Conservation (phyloP, 129 eudicot genomes). For the Arctium minus region DNA sequence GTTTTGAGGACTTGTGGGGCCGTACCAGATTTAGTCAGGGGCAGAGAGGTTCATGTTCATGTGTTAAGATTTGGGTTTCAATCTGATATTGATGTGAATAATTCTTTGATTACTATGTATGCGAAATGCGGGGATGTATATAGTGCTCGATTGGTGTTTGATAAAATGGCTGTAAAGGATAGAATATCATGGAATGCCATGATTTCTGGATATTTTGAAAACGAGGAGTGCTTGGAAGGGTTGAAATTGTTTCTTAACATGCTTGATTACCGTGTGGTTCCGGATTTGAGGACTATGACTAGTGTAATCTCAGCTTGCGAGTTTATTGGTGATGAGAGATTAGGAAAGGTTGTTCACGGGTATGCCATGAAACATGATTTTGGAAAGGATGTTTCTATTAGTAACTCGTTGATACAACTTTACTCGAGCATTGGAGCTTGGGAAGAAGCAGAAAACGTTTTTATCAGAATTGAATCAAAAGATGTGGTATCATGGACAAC, state of each 20-base stretch:
- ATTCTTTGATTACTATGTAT: slow-evolving; percentile 80
- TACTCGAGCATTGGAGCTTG: slow-evolving; percentile 56
- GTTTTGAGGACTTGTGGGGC: slow-evolving; percentile 87
- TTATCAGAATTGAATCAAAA: slow-evolving; percentile 47
- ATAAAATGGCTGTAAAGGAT: slow-evolving; percentile 68
- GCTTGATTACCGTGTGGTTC: slow-evolving; percentile 48
- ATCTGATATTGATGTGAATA: slow-evolving; percentile 55
- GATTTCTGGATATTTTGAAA: slow-evolving; percentile 81
- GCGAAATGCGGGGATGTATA: slow-evolving; percentile 63
- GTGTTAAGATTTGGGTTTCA: slow-evolving; percentile 63
- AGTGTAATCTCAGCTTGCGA: slow-evolving; percentile 88
- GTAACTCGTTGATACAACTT: slow-evolving; percentile 66
- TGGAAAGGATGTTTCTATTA: slow-evolving; percentile 54
- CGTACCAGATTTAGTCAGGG: slow-evolving; percentile 42
- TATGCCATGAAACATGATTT: slow-evolving; percentile 49
- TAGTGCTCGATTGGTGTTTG: slow-evolving; percentile 60
- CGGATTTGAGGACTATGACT: slow-evolving; percentile 81
- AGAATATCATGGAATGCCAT: slow-evolving; percentile 90
- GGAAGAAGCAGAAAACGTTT: slow-evolving; percentile 71
- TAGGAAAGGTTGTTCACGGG: slow-evolving; percentile 70
- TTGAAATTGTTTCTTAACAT: slow-evolving; percentile 54
- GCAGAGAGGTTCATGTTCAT: slow-evolving; percentile 85
- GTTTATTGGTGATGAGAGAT: slow-evolving; percentile 49
- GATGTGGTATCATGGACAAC: slow-evolving; percentile 94
- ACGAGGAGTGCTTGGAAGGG: slow-evolving; percentile 60